Percentiles rank a stretch among this genome's conserved stretches.
phyloP scores from a whole-genome alignment of 139 green algal genomes.

The Nannochloris sp. region DNA sequence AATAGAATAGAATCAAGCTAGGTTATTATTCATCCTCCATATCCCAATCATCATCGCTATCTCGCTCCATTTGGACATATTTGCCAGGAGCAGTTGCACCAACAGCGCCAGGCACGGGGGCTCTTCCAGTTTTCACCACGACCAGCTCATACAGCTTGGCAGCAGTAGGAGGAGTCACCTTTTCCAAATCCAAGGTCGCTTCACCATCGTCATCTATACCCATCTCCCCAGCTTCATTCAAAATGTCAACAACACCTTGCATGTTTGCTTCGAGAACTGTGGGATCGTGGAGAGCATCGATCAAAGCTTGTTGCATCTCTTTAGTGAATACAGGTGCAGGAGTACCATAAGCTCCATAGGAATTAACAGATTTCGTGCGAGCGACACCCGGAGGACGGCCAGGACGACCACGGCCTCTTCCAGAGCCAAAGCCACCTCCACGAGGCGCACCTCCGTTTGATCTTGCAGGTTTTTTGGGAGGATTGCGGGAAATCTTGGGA shows the following conservation, averaged over 20 bases:
- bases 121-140: background rate
- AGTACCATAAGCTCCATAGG: constrained; percentile 13
- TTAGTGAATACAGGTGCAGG: background rate
- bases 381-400: background rate
- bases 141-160: constrained; percentile 4
- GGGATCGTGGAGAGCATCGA: constrained; percentile 13
- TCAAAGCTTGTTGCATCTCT: constrained; percentile 21
- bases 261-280: constrained; percentile 25
- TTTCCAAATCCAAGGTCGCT: constrained; percentile 26
- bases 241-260: constrained; percentile 29
- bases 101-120: background rate
- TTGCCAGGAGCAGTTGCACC: background rate
- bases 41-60: constrained; percentile 11
- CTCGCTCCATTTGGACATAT: background rate
- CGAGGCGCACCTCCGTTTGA: background rate
- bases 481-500: background rate
- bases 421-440: background rate
- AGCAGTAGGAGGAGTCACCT: background rate
- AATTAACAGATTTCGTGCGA: constrained; percentile 15
- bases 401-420: background rate
- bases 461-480: background rate
- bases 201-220: constrained; percentile 26
- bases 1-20: background rate
- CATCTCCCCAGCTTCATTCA: constrained; percentile 28
- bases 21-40: background rate